Conservation (phyloP, 2,329 filamentous ascomycete genomes). For the Fusarium clavum region DNA sequence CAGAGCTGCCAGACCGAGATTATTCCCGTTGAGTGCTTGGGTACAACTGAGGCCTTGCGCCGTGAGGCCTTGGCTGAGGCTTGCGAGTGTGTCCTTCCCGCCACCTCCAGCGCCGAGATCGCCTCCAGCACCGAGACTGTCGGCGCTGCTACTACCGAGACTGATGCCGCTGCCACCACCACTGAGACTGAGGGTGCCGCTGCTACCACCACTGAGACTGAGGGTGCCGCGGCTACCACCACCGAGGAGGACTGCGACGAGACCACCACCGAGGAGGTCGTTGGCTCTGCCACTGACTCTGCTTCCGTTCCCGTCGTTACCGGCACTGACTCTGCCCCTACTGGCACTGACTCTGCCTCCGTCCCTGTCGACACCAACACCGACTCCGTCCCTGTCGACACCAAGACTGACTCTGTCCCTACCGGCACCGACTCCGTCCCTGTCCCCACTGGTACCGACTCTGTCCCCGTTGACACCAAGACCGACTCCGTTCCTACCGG, state of each 20-base stretch:
- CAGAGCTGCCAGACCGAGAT: too few relatives aligned
- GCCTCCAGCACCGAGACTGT: constrained; percentile 17
- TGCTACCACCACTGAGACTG: not conserved
- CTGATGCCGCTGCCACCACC: constrained; percentile 6
- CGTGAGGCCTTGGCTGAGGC: not conserved
- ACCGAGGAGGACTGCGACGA: constrained; percentile 22
- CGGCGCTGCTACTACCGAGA: constrained; percentile 6
- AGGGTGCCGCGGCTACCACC: constrained; percentile 1
- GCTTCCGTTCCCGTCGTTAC: constrained; percentile 2
- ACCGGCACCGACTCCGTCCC: not conserved
- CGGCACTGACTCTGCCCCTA: not conserved
- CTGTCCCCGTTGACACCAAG: not conserved
- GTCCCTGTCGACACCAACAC: not conserved
- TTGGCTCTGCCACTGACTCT: constrained; percentile 2
- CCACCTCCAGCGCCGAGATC: not conserved
- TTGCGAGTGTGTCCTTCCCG: not conserved
- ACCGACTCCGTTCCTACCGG: not conserved
- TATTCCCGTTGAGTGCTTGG: not conserved
- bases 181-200: constrained; percentile 1
- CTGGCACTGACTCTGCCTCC: constrained; percentile 9
- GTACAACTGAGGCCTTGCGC: not conserved
- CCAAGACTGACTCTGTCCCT: not conserved
- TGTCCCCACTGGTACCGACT: not conserved
- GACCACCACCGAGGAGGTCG: not conserved
- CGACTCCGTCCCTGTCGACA: not conserved